Evolutionary conservation across 495 filamentous ascomycete species (phyloP).

Genomic region (Trichoderma erinaceum): DNA sequence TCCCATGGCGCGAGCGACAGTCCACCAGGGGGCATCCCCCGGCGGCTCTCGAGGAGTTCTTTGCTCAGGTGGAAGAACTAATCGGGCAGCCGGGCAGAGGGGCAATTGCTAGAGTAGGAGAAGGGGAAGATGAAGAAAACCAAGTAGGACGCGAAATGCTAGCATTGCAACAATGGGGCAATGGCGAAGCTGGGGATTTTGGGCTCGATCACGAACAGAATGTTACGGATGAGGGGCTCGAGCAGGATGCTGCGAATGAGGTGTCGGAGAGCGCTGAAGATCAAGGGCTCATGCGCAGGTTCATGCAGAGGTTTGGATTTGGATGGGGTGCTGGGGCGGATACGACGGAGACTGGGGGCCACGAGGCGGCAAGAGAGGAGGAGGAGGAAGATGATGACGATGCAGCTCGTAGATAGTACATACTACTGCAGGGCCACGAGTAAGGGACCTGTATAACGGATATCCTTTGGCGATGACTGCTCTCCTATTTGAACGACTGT

Average conservation of each 20-base stretch:
- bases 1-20: conserved; percentile 25
- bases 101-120: not conserved
- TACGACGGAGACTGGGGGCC: conserved; percentile 7
- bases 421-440: conserved; percentile 7
- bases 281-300: conserved; percentile 22
- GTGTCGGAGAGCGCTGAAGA: conserved; percentile 1
- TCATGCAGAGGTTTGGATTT: conserved; percentile 19
- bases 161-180: not conserved
- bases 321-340: conserved; percentile 19
- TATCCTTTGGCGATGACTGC: too few relatives aligned
- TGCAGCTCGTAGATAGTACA: conserved; percentile 3
- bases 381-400: conserved; percentile 20
- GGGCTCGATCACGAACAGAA: too few relatives aligned
- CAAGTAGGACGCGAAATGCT: not conserved
- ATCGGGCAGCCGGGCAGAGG: not conserved
- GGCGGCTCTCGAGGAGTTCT: not conserved
- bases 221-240: not conserved
- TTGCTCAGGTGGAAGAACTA: not conserved
- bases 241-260: conserved; percentile 17
- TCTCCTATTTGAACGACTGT: too few relatives aligned
- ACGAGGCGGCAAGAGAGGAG: conserved; percentile 16
- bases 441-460: not conserved
- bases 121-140: not conserved
- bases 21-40: not conserved
- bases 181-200: not conserved